Evolutionary conservation across 495 filamentous ascomycete genomes (phyloP).

Genomic region (Talaromyces liani): DNA sequence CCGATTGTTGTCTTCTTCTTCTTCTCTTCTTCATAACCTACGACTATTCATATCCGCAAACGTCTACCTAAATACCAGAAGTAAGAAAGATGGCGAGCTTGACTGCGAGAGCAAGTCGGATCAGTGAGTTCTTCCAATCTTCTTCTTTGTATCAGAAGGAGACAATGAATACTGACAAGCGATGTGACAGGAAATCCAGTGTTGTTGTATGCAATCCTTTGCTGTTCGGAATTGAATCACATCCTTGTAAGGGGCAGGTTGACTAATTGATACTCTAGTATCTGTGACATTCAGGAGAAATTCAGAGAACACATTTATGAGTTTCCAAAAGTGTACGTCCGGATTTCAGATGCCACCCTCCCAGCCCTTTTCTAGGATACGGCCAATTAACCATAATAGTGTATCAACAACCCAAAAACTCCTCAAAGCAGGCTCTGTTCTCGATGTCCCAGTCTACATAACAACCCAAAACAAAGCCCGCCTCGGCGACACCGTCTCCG

Average conservation of each 20-base stretch:
- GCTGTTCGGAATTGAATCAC: slow-evolving; percentile 9
- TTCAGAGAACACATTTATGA: slow-evolving; percentile 77
- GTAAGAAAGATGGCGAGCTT: background rate
- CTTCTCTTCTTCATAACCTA: no score
- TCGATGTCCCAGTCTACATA: slow-evolving; percentile 70
- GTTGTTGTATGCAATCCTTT: slow-evolving; percentile 49
- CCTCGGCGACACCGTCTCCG: slow-evolving; percentile 70
- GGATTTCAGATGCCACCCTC: background rate
- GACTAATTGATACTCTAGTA: slow-evolving; percentile 40
- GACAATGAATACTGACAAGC: no score
- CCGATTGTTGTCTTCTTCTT: background rate
- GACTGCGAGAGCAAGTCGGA: slow-evolving; percentile 22
- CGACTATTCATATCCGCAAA: no score
- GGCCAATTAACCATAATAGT: slow-evolving; percentile 1
- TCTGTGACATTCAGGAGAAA: slow-evolving; percentile 95
- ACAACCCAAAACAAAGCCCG: slow-evolving; percentile 75
- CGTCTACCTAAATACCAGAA: no score
- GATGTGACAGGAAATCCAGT: slow-evolving; percentile 51
- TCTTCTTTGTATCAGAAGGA: no score
- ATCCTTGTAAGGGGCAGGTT: background rate
- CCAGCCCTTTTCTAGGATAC: background rate
- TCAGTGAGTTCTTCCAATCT: slow-evolving; percentile 21
- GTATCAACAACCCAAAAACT: slow-evolving; percentile 35
- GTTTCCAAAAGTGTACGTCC: slow-evolving; percentile 64
- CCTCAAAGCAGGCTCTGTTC: slow-evolving; percentile 42